Evolutionary conservation across 164 flowering plant genomes (phyloP).

Genomic region (Magnolia sinica): DNA sequence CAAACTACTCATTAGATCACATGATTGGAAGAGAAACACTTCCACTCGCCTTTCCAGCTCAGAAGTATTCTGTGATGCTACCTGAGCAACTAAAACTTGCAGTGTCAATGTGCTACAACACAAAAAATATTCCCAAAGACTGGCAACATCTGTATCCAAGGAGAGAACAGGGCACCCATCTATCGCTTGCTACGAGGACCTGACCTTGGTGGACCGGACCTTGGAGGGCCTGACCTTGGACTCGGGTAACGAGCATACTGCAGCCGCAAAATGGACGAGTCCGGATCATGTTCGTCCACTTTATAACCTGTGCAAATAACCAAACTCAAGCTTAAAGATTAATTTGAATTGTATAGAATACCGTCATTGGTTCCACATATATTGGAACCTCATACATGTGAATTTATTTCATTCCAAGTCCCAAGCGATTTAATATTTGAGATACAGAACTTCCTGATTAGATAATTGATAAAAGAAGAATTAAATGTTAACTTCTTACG

Average conservation of each 20-base stretch:
- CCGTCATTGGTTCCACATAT: neutral
- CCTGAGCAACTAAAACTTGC: neutral
- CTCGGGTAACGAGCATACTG: slow-evolving; percentile 70
- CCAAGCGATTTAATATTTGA: neutral
- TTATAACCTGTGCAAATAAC: slow-evolving; percentile 46
- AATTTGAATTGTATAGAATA: neutral
- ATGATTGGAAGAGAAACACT: neutral
- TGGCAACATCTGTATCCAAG: neutral
- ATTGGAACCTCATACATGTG: neutral
- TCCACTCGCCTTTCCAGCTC: neutral
- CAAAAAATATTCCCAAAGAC: neutral
- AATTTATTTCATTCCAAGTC: neutral
- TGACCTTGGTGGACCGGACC: slow-evolving; percentile 24
- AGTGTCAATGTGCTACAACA: neutral
- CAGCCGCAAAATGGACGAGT: slow-evolving; percentile 50
- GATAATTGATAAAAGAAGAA: neutral
- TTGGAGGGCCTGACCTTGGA: slow-evolving; percentile 44
- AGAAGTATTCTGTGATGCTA: neutral
- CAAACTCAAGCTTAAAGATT: neutral
- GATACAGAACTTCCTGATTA: neutral
- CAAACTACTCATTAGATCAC: neutral
- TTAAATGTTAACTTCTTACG: no score
- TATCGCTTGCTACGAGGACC: slow-evolving; percentile 42
- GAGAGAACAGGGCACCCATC: slow-evolving; percentile 2
- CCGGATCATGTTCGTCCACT: slow-evolving; percentile 55